These are phyloP conservation scores for Suillus ampliporus DNA, from an alignment of 768 basidiomycete species.

Conservation along the genomic window DNA sequence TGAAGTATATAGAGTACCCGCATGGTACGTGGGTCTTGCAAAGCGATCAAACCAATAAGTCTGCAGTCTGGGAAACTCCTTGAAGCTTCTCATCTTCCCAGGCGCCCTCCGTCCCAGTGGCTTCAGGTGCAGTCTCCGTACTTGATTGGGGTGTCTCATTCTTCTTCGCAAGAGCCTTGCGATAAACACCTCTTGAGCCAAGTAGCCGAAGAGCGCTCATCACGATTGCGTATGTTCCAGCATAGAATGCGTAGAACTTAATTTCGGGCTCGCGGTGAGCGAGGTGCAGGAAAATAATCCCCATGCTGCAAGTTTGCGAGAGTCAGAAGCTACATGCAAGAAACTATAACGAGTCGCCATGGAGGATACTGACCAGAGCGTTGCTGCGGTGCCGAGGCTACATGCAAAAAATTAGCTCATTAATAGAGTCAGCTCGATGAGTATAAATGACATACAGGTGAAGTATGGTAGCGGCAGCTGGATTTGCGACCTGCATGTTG, in stretches of 20 bases:
- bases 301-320: not conserved
- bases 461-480: not conserved
- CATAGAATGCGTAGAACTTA: conserved; percentile 7
- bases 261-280: not conserved
- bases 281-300: not conserved
- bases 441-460: not conserved
- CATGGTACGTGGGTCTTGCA: not conserved
- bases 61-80: not conserved
- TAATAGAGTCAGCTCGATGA: too few relatives aligned
- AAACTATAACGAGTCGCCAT: not conserved
- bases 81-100: conserved; percentile 2
- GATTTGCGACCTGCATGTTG: not conserved
- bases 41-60: not conserved
- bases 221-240: not conserved
- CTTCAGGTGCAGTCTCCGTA: too few relatives aligned
- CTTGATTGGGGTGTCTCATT: not conserved
- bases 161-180: not conserved
- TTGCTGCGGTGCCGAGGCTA: not conserved
- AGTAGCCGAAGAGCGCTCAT: not conserved
- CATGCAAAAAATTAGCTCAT: not conserved
- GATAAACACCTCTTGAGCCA: not conserved
- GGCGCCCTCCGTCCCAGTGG: not conserved
- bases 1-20: not conserved
- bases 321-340: not conserved
- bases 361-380: not conserved